phyloP scores from a whole-genome alignment of 163 green algal species.

The Scenedesmus sp. region DNA sequence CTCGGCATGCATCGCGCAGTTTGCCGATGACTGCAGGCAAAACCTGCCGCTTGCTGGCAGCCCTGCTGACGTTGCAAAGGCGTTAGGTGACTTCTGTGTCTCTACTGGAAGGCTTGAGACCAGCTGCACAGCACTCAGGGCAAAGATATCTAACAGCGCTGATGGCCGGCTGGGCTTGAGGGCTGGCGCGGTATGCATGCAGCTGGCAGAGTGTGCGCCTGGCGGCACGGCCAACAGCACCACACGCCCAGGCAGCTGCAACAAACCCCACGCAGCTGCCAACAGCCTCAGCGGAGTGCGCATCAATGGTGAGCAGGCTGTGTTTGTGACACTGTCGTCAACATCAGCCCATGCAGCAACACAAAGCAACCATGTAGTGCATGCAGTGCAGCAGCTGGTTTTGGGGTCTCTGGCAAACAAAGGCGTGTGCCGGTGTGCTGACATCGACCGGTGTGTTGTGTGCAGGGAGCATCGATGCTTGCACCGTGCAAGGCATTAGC shows the following conservation, averaged over 20 bases:
- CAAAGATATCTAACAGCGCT: not conserved
- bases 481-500: constrained; percentile 11
- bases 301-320: not conserved
- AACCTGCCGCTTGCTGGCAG: not conserved
- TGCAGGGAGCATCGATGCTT: not conserved
- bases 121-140: not conserved
- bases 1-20: not conserved
- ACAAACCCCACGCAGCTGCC: not conserved
- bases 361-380: not conserved
- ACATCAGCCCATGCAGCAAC: not conserved
- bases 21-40: not conserved
- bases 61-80: not conserved
- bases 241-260: constrained; percentile 5
- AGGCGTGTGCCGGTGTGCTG: not conserved
- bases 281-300: not conserved
- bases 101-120: not conserved
- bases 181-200: constrained; percentile 2
- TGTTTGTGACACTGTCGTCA: not conserved
- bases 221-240: not conserved
- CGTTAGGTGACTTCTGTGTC: not conserved
- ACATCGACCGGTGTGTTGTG: not conserved
- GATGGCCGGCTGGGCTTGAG: not conserved
- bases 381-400: not conserved
- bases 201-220: not conserved
- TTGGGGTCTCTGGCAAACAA: not conserved